These are phyloP conservation scores for Barbatosphaeria neglecta DNA, from an alignment of 495 filamentous ascomycete species.

Conservation along the genomic window DNA sequence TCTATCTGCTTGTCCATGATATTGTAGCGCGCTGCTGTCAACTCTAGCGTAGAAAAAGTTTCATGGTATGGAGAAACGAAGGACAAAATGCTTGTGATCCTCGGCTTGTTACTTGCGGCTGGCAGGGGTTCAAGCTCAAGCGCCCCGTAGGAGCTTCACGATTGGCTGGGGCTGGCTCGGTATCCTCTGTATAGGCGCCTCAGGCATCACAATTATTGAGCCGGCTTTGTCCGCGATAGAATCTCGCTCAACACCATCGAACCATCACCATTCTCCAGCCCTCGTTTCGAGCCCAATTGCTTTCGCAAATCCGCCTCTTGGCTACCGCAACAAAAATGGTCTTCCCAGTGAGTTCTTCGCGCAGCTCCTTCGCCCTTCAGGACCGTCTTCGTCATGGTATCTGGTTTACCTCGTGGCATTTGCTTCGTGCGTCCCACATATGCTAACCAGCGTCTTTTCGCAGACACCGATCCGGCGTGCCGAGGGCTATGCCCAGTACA, in stretches of 20 bases:
- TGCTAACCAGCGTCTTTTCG: conserved; percentile 8
- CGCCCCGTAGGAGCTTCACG: background rate
- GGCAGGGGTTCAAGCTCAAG: background rate
- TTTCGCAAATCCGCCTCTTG: background rate
- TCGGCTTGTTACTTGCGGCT: no score
- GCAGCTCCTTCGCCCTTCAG: background rate
- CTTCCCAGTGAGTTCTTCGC: conserved; percentile 21
- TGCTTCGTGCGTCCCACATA: background rate
- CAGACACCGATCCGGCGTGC: conserved; percentile 24
- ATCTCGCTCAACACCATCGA: conserved; percentile 26
- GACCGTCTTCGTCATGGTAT: background rate
- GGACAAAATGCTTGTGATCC: no score
- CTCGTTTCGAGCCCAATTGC: conserved; percentile 5
- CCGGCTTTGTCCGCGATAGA: conserved; percentile 23
- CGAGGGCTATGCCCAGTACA: conserved; percentile 23
- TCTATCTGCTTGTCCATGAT: conserved; percentile 53
- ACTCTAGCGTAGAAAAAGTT: background rate
- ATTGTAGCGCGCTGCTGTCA: background rate
- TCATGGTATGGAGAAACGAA: no score
- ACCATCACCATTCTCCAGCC: conserved; percentile 11
- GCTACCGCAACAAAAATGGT: conserved; percentile 23
- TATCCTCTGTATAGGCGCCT: conserved; percentile 5
- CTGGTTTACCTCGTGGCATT: no score
- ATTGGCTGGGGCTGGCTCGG: background rate
- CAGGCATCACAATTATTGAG: conserved; percentile 6